These are phyloP conservation scores for Elongisporangium anandrum DNA, from an alignment of 352 stramenopile genomes.

Conservation along the genomic window DNA sequence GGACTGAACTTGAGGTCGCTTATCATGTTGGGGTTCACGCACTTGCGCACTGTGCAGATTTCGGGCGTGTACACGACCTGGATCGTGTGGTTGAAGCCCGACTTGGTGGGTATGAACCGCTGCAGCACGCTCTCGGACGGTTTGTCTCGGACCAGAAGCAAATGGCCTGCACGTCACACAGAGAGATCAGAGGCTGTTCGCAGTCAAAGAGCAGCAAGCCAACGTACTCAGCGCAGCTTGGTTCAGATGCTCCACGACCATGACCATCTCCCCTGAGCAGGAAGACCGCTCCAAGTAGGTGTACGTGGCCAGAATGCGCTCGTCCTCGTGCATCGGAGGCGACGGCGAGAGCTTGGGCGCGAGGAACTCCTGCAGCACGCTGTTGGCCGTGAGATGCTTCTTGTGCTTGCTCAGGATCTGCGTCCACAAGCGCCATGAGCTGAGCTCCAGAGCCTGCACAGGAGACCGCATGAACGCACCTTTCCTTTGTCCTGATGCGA, in stretches of 20 bases:
- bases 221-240: slow-evolving; percentile 26
- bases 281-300: slow-evolving; percentile 44
- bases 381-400: slow-evolving; percentile 39
- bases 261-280: slow-evolving; percentile 25
- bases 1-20: slow-evolving; percentile 29
- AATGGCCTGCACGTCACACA: slow-evolving; percentile 9
- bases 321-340: slow-evolving; percentile 15
- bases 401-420: slow-evolving; percentile 66
- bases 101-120: slow-evolving; percentile 60
- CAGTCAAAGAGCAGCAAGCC: neutral
- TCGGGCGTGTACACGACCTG: slow-evolving; percentile 66
- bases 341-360: slow-evolving; percentile 14
- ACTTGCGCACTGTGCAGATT: slow-evolving; percentile 49
- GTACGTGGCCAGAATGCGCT: slow-evolving; percentile 49
- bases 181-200: neutral
- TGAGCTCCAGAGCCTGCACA: too few species aligned
- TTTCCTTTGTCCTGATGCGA: slow-evolving; percentile 68
- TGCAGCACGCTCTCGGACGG: slow-evolving; percentile 56
- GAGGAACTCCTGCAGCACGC: slow-evolving; percentile 51
- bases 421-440: neutral
- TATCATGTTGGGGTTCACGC: slow-evolving; percentile 50
- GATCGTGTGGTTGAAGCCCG: slow-evolving; percentile 66
- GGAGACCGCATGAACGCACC: too few species aligned
- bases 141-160: slow-evolving; percentile 49
- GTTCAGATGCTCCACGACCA: slow-evolving; percentile 60